phyloP scores from a whole-genome alignment of 257 asterid genomes.

The Primulina tabacum region DNA sequence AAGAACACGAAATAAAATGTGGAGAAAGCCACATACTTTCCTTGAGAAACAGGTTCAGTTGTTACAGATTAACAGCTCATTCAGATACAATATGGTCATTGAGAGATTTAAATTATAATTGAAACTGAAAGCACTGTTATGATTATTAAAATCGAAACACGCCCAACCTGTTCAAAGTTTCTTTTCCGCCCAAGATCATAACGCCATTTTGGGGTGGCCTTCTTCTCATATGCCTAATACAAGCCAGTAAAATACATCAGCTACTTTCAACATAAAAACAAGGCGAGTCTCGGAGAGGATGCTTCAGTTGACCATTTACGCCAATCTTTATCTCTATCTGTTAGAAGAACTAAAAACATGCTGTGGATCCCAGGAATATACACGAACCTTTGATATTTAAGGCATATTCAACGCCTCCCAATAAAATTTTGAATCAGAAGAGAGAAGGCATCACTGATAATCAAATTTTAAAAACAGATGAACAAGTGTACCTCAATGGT shows the following conservation, averaged over 20 bases:
- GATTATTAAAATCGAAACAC: neutral
- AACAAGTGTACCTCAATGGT: conserved; percentile 57
- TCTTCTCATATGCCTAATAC: conserved; percentile 58
- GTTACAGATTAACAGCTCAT: neutral
- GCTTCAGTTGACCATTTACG: neutral
- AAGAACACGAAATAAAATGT: neutral
- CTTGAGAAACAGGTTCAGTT: neutral
- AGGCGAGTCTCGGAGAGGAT: neutral
- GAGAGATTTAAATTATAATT: neutral
- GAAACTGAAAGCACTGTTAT: neutral
- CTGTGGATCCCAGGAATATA: neutral
- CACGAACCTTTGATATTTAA: neutral
- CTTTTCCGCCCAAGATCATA: conserved; percentile 60
- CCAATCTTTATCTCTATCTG: neutral
- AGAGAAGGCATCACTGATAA: neutral
- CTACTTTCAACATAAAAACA: neutral
- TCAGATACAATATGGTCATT: neutral
- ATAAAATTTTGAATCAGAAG: neutral
- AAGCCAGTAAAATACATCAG: conserved; percentile 15
- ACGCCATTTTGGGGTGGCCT: conserved; percentile 49
- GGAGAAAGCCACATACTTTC: neutral
- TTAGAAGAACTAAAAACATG: neutral
- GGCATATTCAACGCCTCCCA: neutral
- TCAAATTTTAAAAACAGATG: conserved; percentile 9
- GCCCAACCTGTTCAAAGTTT: conserved; percentile 45